Base-by-base conservation (phyloP, 208 protist genomes). In the Trypanosoma cruzi region DNA sequence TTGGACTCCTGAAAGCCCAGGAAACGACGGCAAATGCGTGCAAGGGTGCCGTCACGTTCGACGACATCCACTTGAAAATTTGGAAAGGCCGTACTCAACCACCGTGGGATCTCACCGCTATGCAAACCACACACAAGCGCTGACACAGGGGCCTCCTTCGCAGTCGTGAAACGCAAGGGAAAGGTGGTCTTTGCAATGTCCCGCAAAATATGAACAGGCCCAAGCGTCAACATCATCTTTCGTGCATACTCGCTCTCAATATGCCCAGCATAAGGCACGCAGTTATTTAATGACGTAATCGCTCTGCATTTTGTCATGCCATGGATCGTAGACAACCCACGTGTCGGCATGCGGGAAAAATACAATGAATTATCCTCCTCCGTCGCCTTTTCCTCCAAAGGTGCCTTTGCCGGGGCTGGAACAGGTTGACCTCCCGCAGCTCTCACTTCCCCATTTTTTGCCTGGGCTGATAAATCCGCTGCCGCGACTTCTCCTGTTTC, bases 31-130 rank as follows among this genome's bases (percentile, higher is more conserved):
- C 80, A 89, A 31, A 94, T 48, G 4, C 87, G 79, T 59, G 88
- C 87, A n/a, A 95, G 76, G 16, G 92, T 69, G 32, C 86, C 87
- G 61, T 96, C 92, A n/a, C 54, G 68, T 80, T 96, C 92, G 14
- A 96, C 83, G 2, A 96, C 92, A 48, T 92, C 78, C 4, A 96
- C 83, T 22, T 86, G 66, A 66, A 92, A 94, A 73, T 96, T 94
- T 0, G 92, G 88, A 70, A 91, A 95, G 55, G 79, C 77, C 57
- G 71, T 76, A 66, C 81, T 92, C 36, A 96, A 73, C 88, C 88
- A 96, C 8, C 86, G 86, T 31, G 92, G 81, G 49, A 95, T 66
- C 74, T 88, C 89, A 22, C 92, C 89, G 44, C 85, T 86, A 68
- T 93, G 87, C 40, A 96, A 70, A 13, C 92, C 92, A 4, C 92